Base-by-base conservation (phyloP, 1,284 basidiomycete species). In the Paramarasmius palmivorus region DNA sequence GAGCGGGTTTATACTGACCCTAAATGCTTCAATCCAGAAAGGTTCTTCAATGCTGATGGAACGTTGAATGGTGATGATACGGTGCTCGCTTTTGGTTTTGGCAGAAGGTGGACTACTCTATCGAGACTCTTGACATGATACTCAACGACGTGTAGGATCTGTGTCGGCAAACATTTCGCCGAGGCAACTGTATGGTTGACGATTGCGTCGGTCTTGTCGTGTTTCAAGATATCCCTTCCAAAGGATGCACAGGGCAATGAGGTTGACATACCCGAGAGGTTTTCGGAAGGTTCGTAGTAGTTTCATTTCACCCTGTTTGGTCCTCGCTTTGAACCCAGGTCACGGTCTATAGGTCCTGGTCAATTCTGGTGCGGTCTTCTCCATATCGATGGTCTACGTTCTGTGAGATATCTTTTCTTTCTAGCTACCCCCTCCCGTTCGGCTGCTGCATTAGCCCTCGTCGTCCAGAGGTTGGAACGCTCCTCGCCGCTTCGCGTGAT, bases 81-180 rank as follows among this genome's bases (percentile, higher is more conserved):
- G 3, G 54, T 56, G 20, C 57, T 59, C 5, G 65, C 63, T n/a
- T 71, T 68, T 55, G 68, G 69, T 2, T 69, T 65, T 57, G 69
- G 68, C 9, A 55, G 66, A 40, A 60, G 76, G 73, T 65, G 49
- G 58, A 54, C 45, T 14, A 19, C 15, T 42, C 14, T n/a, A n/a
- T 8, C 23, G 9, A 61, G 25, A 15, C 26, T n/a, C 26, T n/a
- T n/a, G n/a, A 29, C 12, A 22, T 22, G 7, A 20, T 17, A 15
- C 44, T 25, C 3, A 44, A 3, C n/a, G 12, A 1, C 15, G 2
- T 26, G 12, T 10, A 41, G 25, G 15, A 45, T 17, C 32, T 42
- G 40, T 1, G n/a, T 58, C 19, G 63, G 37, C 14, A 4, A 17
- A 2, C 35, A n/a, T 29, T 37, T 57, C 17, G 52, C 26, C 17